Percentiles rank a stretch among this genome's conserved stretches.
These are phyloP conservation scores for Trichoderma simmonsii DNA, from an alignment of 2,329 filamentous ascomycete genomes.

Conservation along the genomic window DNA sequence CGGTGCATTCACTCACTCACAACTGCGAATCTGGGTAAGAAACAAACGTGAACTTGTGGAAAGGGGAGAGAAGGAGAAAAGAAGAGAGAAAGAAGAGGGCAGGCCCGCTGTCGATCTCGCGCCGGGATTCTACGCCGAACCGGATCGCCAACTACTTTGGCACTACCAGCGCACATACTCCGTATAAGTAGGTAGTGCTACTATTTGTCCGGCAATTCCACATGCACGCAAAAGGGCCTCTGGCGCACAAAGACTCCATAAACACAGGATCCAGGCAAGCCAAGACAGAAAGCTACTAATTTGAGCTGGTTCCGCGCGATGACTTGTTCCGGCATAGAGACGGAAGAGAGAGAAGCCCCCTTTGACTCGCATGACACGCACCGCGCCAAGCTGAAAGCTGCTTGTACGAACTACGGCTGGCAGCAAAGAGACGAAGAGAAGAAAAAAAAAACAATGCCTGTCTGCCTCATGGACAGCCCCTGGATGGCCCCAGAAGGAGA, in stretches of 20 bases:
- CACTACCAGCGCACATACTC: not conserved
- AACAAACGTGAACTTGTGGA: not conserved
- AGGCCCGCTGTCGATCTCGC: not conserved
- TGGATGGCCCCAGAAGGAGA: not conserved
- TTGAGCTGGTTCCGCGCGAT: not conserved
- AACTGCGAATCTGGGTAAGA: not conserved
- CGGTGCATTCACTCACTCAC: not conserved
- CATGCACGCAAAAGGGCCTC: not conserved
- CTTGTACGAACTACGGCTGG: not conserved
- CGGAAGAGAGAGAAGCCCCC: not conserved
- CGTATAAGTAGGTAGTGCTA: not conserved
- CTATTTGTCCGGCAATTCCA: not conserved
- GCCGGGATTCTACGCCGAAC: not conserved
- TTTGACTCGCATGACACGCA: conserved; percentile 1
- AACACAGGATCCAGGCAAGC: not conserved
- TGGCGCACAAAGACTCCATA: not conserved
- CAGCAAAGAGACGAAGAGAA: not conserved
- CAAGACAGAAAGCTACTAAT: not conserved
- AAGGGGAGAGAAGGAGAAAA: not conserved
- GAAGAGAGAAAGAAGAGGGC: not conserved
- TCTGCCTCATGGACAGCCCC: conserved; percentile 7
- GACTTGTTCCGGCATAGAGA: not conserved
- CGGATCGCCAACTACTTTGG: not conserved
- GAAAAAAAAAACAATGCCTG: not conserved
- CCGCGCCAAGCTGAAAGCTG: not conserved